Percentiles rank a stretch among this genome's conserved stretches.
These are phyloP conservation scores for Macrolepiota dolichaula DNA, from an alignment of 768 basidiomycete species.

Conservation along the genomic window DNA sequence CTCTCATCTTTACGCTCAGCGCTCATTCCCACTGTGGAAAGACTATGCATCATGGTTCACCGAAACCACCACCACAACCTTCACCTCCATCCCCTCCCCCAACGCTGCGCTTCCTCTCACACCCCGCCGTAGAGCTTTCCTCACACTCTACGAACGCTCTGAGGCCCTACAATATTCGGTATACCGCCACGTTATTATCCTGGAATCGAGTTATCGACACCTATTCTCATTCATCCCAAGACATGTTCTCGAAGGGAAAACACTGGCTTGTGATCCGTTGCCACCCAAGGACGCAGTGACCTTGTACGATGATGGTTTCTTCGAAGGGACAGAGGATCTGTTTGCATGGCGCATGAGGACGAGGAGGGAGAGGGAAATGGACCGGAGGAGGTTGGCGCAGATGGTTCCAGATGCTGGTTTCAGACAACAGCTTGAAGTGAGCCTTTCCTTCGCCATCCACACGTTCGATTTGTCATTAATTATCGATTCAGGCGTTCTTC, in stretches of 20 bases:
- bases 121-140: constrained; percentile 28
- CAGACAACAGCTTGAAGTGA: constrained; percentile 54
- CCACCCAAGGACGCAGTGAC: constrained; percentile 64
- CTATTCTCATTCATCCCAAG: constrained; percentile 73
- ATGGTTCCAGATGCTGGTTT: constrained; percentile 57
- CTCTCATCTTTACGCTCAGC: constrained; percentile 81
- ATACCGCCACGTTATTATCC: constrained; percentile 64
- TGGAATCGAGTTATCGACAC: constrained; percentile 51
- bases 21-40: constrained; percentile 82
- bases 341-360: constrained; percentile 35
- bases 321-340: constrained; percentile 57
- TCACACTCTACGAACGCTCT: constrained; percentile 33
- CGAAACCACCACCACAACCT: constrained; percentile 44
- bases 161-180: constrained; percentile 45
- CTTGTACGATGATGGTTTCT: constrained; percentile 60
- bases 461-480: neutral
- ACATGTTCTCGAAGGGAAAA: constrained; percentile 44
- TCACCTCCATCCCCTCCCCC: constrained; percentile 33
- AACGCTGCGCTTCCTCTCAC: constrained; percentile 26
- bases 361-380: constrained; percentile 38
- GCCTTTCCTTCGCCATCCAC: neutral
- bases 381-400: constrained; percentile 51
- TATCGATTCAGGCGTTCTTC: constrained; percentile 40
- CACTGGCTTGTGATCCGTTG: constrained; percentile 81
- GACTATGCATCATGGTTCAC: constrained; percentile 70